Base-by-base conservation (phyloP, 1,139 yeast genomes). In the Williopsis jadinii region DNA sequence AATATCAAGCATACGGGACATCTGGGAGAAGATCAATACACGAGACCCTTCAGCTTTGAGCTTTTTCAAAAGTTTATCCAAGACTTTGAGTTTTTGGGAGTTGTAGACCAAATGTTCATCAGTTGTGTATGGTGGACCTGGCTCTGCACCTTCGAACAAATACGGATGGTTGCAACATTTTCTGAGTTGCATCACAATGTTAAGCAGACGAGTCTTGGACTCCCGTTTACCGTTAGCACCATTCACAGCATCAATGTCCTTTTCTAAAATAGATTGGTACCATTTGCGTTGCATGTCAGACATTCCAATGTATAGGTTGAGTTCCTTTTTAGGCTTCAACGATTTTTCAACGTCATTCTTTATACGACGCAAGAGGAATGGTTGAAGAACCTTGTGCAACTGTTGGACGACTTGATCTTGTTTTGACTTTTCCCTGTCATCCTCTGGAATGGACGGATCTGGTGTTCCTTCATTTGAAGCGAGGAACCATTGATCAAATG, bases 91-190 rank as follows among this genome's bases (percentile, higher is more conserved):
- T 56, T 84, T 84, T 44, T 80, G 83, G 2, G 88, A 72, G 58
- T 83, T 84, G 57, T 60, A 81, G 28, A 84, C 79, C 55, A 84
- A 70, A 63, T 84, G 94, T 57, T 84, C 92, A 61, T 83, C 94
- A 0, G 90, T 84, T 6, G 92, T 84, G 53, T 68, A 84, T 15
- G 94, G 92, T 26, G 94, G 94, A 8, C 94, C 94, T 0, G 92
- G 94, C 58, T 84, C 94, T 1, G 92, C 92, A 26, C 94, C 92
- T 59, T 84, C 94, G 55, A 84, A 84, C 37, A 84, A 62, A 56
- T 84, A 84, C 5, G 94, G 92, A 62, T 84, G 94, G 55, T 84
- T 84, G 62, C 92, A 84, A 59, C 92, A 84, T 58, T 84, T 84
- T 57, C 94, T 70, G 55, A 84, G 68, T 61, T 84, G 94, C 94